phyloP scores from a whole-genome alignment of 2,329 filamentous ascomycete genomes.

The Geosmithia morbida region DNA sequence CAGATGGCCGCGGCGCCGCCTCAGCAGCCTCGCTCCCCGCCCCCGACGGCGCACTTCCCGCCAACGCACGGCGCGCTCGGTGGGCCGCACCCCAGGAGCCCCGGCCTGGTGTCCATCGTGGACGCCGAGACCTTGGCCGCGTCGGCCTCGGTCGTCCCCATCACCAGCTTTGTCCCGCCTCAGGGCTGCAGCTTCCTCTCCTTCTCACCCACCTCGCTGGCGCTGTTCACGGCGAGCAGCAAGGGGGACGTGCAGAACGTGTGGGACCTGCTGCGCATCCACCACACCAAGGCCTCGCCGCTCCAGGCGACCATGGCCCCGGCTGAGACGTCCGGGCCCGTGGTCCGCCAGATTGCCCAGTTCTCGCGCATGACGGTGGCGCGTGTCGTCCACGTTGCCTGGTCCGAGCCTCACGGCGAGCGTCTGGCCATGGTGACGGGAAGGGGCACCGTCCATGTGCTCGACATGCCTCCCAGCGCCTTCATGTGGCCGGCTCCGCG shows the following conservation, averaged over 20 bases:
- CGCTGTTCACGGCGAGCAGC: slow-evolving; percentile 64
- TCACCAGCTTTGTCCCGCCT: slow-evolving; percentile 56
- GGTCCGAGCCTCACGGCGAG: slow-evolving; percentile 71
- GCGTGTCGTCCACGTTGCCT: slow-evolving; percentile 78
- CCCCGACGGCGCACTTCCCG: slow-evolving; percentile 40
- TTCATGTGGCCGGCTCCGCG: slow-evolving; percentile 77
- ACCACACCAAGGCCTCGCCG: slow-evolving; percentile 46
- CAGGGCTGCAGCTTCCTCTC: slow-evolving; percentile 71
- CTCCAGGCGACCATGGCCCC: slow-evolving; percentile 34
- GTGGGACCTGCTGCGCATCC: slow-evolving; percentile 61
- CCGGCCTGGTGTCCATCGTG: slow-evolving; percentile 60
- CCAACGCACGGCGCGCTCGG: slow-evolving; percentile 57
- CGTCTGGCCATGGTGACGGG: slow-evolving; percentile 82
- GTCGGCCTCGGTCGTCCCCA: slow-evolving; percentile 40
- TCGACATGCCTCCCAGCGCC: slow-evolving; percentile 70
- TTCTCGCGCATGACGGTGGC: slow-evolving; percentile 88
- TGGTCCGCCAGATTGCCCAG: slow-evolving; percentile 72
- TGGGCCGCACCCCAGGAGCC: slow-evolving; percentile 46
- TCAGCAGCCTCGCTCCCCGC: slow-evolving; percentile 16
- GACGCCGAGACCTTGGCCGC: slow-evolving; percentile 48
- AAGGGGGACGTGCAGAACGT: slow-evolving; percentile 75
- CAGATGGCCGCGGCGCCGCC: slow-evolving; percentile 23
- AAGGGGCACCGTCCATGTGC: slow-evolving; percentile 86
- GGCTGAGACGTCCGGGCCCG: slow-evolving; percentile 31
- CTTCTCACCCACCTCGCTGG: slow-evolving; percentile 59